Percentiles rank a stretch among this genome's conserved stretches.
Conservation (phyloP, 73 alveolate species). For the Loxodes magnus region DNA sequence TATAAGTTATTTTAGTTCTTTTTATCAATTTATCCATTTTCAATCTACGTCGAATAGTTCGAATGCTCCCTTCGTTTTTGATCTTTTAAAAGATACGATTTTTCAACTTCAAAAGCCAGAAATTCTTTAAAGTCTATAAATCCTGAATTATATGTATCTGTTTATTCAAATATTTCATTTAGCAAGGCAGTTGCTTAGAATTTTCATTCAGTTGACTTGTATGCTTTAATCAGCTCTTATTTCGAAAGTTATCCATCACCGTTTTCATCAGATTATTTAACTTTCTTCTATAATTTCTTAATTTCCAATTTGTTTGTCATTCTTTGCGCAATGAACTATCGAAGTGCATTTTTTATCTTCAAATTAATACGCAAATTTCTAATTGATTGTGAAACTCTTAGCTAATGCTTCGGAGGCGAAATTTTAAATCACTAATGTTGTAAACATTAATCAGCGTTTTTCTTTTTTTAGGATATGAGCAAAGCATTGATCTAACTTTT, state of each 20-base stretch:
- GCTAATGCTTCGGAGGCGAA: no score
- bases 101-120: background rate
- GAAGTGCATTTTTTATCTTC: no score
- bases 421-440: no score
- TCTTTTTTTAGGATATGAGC: no score
- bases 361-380: no score
- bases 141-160: background rate
- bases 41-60: background rate
- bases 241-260: conserved; percentile 6
- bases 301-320: background rate
- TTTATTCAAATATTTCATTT: background rate
- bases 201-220: background rate
- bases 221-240: background rate
- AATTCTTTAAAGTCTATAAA: background rate
- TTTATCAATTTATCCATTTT: background rate
- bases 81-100: background rate
- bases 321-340: no score
- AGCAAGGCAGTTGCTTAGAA: background rate
- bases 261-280: background rate
- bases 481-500: no score
- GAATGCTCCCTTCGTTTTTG: background rate
- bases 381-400: no score
- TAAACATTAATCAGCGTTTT: no score
- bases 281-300: background rate
- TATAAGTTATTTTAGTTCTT: background rate